These are phyloP conservation scores for Aurifilum marmelostoma DNA, from an alignment of 2,329 filamentous ascomycete genomes.

Conservation along the genomic window DNA sequence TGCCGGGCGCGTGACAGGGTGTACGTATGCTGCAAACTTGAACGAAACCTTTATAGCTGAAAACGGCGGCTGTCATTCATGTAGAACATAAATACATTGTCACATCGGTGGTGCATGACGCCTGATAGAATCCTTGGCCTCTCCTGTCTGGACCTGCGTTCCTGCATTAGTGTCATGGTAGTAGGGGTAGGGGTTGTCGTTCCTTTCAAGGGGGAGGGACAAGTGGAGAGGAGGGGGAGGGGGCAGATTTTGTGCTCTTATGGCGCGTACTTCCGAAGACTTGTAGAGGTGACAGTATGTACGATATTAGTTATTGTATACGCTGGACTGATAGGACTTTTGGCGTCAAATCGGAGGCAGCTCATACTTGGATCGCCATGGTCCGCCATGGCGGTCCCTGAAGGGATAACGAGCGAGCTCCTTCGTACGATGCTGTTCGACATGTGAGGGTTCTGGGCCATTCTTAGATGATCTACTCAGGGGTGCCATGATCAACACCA, in stretches of 20 bases:
- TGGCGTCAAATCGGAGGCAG: background rate
- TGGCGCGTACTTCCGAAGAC: background rate
- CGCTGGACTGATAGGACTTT: background rate
- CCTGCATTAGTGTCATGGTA: background rate
- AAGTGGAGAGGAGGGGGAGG: background rate
- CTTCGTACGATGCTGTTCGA: background rate
- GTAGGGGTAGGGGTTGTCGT: too few species aligned
- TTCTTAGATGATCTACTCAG: conserved; percentile 10
- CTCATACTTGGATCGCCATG: background rate
- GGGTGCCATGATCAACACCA: conserved; percentile 5
- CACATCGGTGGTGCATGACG: background rate
- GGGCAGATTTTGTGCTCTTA: background rate
- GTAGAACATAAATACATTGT: background rate
- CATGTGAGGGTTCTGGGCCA: background rate
- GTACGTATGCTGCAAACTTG: background rate
- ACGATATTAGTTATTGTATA: background rate
- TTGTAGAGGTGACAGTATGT: background rate
- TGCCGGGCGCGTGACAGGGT: background rate
- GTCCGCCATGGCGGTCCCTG: background rate
- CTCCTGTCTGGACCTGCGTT: conserved; percentile 4
- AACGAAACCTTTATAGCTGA: background rate
- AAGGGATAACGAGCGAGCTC: background rate
- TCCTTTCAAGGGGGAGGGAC: background rate
- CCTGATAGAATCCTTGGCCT: background rate
- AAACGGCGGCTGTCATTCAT: conserved; percentile 1